Evolutionary conservation across 345 rosid species (phyloP).

Genomic region (Kandelia obovata): DNA sequence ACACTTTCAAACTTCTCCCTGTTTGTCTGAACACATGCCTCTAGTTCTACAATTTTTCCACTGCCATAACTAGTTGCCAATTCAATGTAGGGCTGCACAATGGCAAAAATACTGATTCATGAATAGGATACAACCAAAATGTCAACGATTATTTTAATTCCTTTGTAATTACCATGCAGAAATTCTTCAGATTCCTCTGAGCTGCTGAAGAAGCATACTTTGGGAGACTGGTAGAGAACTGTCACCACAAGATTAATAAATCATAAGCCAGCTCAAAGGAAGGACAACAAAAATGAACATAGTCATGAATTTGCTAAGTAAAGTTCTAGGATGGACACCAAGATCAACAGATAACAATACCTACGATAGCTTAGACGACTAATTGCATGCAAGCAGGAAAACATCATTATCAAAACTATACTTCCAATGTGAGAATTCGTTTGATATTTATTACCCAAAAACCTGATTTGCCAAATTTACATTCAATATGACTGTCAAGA

Average conservation of each 20-base stretch:
- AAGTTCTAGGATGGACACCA: slow-evolving; percentile 1
- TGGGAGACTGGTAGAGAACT: slow-evolving; percentile 74
- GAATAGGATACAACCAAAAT: neutral
- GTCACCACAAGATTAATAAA: slow-evolving; percentile 25
- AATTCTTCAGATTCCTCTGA: slow-evolving; percentile 76
- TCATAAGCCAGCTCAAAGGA: slow-evolving; percentile 9
- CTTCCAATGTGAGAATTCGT: neutral
- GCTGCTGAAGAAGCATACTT: slow-evolving; percentile 79
- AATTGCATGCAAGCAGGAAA: neutral
- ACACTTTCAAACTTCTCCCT: slow-evolving; percentile 61
- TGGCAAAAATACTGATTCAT: slow-evolving; percentile 1
- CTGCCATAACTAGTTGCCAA: slow-evolving; percentile 57
- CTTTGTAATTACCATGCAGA: slow-evolving; percentile 44
- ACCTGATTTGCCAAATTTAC: neutral
- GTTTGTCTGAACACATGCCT: slow-evolving; percentile 49
- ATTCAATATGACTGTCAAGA: neutral
- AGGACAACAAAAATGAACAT: slow-evolving; percentile 2
- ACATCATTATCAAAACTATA: neutral
- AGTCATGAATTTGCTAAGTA: slow-evolving; percentile 3
- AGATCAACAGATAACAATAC: neutral
- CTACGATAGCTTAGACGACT: neutral
- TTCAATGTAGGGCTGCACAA: slow-evolving; percentile 64
- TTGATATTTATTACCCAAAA: neutral
- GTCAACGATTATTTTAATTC: too few species aligned
- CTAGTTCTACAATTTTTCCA: slow-evolving; percentile 62